Conservation (phyloP, 495 filamentous ascomycete genomes). For the Xylaria venustula region DNA sequence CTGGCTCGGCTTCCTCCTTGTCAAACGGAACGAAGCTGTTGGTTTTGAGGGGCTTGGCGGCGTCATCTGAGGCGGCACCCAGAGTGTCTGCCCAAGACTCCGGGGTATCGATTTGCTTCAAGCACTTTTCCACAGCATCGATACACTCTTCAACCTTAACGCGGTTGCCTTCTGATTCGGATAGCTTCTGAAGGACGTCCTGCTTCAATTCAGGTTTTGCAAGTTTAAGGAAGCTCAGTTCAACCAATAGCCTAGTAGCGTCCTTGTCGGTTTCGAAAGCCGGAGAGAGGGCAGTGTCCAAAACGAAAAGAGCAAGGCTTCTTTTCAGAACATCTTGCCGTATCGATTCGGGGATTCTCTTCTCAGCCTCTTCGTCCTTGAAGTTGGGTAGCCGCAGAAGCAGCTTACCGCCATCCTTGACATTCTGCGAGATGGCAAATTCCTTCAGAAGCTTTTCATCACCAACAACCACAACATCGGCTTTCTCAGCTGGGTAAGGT, state of each 20-base stretch:
- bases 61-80: conserved; percentile 37
- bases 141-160: conserved; percentile 58
- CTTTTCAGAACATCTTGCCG: conserved; percentile 67
- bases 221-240: conserved; percentile 79
- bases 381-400: conserved; percentile 72
- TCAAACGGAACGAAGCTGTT: conserved; percentile 84
- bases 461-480: conserved; percentile 76
- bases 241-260: conserved; percentile 58
- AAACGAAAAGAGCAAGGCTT: conserved; percentile 63
- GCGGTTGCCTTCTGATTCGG: conserved; percentile 29
- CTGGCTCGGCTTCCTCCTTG: conserved; percentile 69
- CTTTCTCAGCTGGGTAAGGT: conserved; percentile 72
- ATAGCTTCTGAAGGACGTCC: conserved; percentile 39
- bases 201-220: conserved; percentile 61
- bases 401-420: conserved; percentile 70
- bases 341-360: conserved; percentile 69
- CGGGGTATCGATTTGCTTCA: conserved; percentile 72
- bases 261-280: conserved; percentile 57
- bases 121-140: conserved; percentile 64
- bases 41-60: conserved; percentile 60
- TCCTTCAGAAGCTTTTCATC: conserved; percentile 75
- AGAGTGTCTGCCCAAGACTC: conserved; percentile 73
- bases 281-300: conserved; percentile 68
- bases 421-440: conserved; percentile 66
- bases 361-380: conserved; percentile 87